phyloP scores from a whole-genome alignment of 139 green algal species.

The Ostreobium quekettii region DNA sequence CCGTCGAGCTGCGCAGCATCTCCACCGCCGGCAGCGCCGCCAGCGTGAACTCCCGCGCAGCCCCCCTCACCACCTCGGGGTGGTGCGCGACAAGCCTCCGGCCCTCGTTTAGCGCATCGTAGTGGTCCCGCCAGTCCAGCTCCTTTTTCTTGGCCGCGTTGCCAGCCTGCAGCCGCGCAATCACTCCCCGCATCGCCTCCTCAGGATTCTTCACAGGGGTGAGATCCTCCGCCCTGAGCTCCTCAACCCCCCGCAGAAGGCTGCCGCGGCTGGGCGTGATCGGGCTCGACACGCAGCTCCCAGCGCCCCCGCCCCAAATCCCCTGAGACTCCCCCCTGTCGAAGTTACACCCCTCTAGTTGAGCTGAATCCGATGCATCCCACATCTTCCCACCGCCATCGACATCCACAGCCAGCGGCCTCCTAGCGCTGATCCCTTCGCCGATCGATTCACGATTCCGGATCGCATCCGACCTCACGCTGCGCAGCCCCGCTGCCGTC shows the following conservation, averaged over 20 bases:
- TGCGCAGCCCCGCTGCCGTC: too few species aligned
- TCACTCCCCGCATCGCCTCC: conserved; percentile 24
- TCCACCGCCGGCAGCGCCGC: conserved; percentile 52
- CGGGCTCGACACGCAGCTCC: too few species aligned
- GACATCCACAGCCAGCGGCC: too few species aligned
- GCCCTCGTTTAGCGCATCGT: conserved; percentile 54
- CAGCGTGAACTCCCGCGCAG: conserved; percentile 45
- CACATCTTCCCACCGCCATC: too few species aligned
- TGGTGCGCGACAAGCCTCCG: conserved; percentile 59
- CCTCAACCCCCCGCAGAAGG: conserved; percentile 22
- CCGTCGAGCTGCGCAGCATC: conserved; percentile 53
- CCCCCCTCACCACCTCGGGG: conserved; percentile 25
- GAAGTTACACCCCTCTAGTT: too few species aligned
- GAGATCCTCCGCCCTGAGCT: conserved; percentile 35
- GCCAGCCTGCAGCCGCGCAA: conserved; percentile 39
- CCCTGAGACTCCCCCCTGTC: too few species aligned
- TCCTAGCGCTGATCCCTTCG: too few species aligned
- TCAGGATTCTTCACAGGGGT: conserved; percentile 36
- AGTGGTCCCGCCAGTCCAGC: conserved; percentile 74
- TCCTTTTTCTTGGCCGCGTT: conserved; percentile 64
- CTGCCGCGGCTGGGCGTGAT: too few species aligned
- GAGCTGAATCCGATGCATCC: too few species aligned
- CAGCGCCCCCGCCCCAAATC: too few species aligned
- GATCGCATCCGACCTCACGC: too few species aligned
- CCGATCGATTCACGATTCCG: too few species aligned